Evolutionary conservation across 371 early-diverging fungal species (phyloP).

Genomic region (Saksenaea vasiformis): DNA sequence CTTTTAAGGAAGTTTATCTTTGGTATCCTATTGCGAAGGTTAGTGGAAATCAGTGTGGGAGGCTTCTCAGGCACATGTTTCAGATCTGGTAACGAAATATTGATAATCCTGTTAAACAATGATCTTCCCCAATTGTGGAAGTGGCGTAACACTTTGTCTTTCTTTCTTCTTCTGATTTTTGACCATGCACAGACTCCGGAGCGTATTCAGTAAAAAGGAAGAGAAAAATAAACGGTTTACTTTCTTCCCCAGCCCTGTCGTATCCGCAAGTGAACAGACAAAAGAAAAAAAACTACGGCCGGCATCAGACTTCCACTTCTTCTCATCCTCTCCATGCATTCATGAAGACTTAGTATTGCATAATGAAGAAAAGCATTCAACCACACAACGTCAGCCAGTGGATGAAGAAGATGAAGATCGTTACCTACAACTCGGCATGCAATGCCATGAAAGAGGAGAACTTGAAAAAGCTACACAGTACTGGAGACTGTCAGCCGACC

Average conservation of each 20-base stretch:
- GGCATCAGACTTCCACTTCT: background rate
- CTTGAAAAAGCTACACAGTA: conserved; percentile 80
- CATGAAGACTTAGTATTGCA: background rate
- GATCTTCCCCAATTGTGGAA: conserved; percentile 3
- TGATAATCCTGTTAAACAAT: background rate
- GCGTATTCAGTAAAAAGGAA: background rate
- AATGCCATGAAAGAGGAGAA: conserved; percentile 57
- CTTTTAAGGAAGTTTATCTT: too few relatives aligned
- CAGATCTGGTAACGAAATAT: background rate
- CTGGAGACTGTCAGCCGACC: conserved; percentile 78
- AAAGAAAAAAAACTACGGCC: background rate
- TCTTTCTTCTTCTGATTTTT: background rate
- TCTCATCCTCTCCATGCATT: background rate
- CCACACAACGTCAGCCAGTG: background rate
- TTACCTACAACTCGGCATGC: conserved; percentile 18
- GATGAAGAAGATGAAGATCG: conserved; percentile 4
- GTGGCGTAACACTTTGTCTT: background rate
- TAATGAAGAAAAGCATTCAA: background rate
- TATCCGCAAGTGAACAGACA: background rate
- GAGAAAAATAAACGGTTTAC: background rate
- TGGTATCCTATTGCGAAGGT: too few relatives aligned
- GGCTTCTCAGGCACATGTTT: background rate
- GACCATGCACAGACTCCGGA: background rate
- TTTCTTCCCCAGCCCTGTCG: background rate
- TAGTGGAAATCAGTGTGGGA: background rate